Conservation (phyloP, 2,329 filamentous ascomycete species). For the Penicillium rolfsii region DNA sequence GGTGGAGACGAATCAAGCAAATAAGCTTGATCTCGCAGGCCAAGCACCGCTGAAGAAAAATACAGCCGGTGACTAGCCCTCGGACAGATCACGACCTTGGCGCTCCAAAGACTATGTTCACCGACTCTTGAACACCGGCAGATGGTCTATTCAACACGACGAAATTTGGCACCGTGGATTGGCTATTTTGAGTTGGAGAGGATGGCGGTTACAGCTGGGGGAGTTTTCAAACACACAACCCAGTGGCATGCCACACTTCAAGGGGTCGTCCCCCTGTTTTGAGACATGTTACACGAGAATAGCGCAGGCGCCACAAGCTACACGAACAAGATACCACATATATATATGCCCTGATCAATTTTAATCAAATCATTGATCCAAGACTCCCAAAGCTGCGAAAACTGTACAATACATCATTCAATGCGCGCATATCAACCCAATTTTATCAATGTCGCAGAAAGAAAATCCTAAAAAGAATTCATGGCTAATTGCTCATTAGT, state of each 20-base stretch:
- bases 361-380: slow-evolving; percentile 5
- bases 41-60: slow-evolving; percentile 5
- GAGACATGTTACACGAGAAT: not conserved
- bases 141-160: not conserved
- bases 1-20: not conserved
- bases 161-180: not conserved
- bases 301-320: not conserved
- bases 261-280: not conserved
- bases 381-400: slow-evolving; percentile 10
- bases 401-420: slow-evolving; percentile 8
- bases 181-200: not conserved
- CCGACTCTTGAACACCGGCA: not conserved
- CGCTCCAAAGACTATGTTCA: not conserved
- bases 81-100: not conserved
- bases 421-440: slow-evolving; percentile 2
- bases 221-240: not conserved
- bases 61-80: not conserved
- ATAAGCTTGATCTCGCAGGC: slow-evolving; percentile 3
- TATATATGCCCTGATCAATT: slow-evolving; percentile 1
- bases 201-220: not conserved
- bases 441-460: not conserved
- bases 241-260: not conserved
- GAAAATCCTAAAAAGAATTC: not conserved
- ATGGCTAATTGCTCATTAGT: not conserved
- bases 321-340: slow-evolving; percentile 1